Percentiles rank a stretch among this genome's conserved stretches.
These are phyloP conservation scores for Rhizophagus prolifer DNA, from an alignment of 192 early-diverging fungal species.

Conservation along the genomic window DNA sequence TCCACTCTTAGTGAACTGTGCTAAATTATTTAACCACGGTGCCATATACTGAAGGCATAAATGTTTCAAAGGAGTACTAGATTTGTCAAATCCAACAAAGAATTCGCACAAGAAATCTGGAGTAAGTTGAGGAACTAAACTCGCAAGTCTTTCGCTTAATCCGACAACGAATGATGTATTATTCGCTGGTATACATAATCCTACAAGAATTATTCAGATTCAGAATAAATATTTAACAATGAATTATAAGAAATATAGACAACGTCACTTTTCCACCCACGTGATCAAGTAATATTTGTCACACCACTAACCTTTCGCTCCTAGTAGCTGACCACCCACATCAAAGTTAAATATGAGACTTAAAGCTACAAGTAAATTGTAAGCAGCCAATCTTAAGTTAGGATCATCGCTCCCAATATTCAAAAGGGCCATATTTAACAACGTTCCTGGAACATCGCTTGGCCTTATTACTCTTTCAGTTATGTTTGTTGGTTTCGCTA, in stretches of 20 bases:
- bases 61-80: slow-evolving; percentile 69
- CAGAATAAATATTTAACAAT: background rate
- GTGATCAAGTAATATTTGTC: too few relatives aligned
- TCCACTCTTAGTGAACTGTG: slow-evolving; percentile 52
- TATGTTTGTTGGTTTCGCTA: slow-evolving; percentile 59
- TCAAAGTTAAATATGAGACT: slow-evolving; percentile 81
- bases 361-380: slow-evolving; percentile 87
- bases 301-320: slow-evolving; percentile 56
- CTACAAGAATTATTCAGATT: slow-evolving; percentile 34
- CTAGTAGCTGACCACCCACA: slow-evolving; percentile 75
- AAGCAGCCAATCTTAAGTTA: slow-evolving; percentile 77
- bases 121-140: slow-evolving; percentile 74
- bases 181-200: slow-evolving; percentile 87
- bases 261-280: too few relatives aligned
- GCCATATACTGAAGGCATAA: slow-evolving; percentile 86
- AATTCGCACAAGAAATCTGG: slow-evolving; percentile 88
- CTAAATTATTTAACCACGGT: slow-evolving; percentile 85
- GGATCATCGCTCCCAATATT: slow-evolving; percentile 86
- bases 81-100: slow-evolving; percentile 78
- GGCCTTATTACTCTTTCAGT: slow-evolving; percentile 78
- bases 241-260: background rate
- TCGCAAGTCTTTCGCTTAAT: slow-evolving; percentile 81
- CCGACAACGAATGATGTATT: slow-evolving; percentile 79
- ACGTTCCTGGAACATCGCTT: slow-evolving; percentile 84
- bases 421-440: slow-evolving; percentile 90